These are phyloP conservation scores for Leishmania arabica DNA, from an alignment of 208 protist genomes.

Conservation along the genomic window DNA sequence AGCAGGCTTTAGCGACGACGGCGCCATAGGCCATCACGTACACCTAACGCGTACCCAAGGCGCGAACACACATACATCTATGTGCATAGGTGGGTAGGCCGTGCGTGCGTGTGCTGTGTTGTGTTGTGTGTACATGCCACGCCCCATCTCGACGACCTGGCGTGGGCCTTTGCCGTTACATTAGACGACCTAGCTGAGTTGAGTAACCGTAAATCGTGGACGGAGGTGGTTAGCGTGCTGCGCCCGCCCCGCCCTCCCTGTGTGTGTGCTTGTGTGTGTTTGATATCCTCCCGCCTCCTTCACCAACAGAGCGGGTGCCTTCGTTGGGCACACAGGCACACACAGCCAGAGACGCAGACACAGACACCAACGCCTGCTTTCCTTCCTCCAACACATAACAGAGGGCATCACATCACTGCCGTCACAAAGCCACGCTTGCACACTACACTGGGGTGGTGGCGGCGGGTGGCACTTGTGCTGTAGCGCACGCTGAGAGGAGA, in stretches of 20 bases:
- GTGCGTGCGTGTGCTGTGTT: not conserved
- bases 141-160: not conserved
- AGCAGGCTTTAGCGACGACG: not conserved
- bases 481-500: too few relatives aligned
- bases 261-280: not conserved
- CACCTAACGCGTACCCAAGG: not conserved
- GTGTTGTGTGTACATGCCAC: not conserved
- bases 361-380: conserved; percentile 1
- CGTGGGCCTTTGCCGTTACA: not conserved
- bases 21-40: not conserved
- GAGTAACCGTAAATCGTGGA: not conserved
- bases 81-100: not conserved
- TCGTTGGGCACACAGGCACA: not conserved
- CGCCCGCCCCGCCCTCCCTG: not conserved
- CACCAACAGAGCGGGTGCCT: not conserved
- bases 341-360: not conserved
- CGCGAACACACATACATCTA: not conserved
- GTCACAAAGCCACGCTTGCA: too few relatives aligned
- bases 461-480: too few relatives aligned
- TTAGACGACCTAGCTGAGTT: not conserved
- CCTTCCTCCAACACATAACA: not conserved
- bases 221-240: not conserved
- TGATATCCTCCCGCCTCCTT: not conserved
- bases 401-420: too few relatives aligned
- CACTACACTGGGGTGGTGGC: too few relatives aligned